Evolutionary conservation across 192 early-diverging fungal genomes (phyloP), one percentile per base, ranked within the genome.

Genomic region (Mortierella hygrophila): DNA sequence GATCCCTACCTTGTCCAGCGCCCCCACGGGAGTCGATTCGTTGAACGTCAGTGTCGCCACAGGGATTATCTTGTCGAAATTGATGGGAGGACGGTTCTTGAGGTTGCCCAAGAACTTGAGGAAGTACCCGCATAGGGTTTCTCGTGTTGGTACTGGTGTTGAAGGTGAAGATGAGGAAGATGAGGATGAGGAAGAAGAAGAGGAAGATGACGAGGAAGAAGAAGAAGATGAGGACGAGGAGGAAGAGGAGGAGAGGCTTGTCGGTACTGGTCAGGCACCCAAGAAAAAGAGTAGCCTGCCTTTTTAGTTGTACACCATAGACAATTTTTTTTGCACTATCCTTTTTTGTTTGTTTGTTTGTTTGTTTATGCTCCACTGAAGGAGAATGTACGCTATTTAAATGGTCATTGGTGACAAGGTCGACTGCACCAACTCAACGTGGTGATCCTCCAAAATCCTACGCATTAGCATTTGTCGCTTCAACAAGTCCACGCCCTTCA

Each of bases 1-100:
- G 40, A 90, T 96, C 46, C 89, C 90, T 29, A 68, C 72, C 8
- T 63, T 78, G 42, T 72, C 57, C 11, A 37, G 60, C 3, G 77
- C 68, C 13, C 65, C 37, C 10, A 83, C 82, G 4, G 86, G 76
- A 3, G 82, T 90, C 13, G 89, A 87, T 60, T 90, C 89, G 0
- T 77, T 91, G 71, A 91, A 91, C 49, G 90, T 91, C 46, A 88
- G 89, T 57, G 85, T 89, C 15, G 88, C 88, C 52, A 74, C 79
- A 15, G 88, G 91, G 44, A 79, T 89, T 42, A 85, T 89, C 38
- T 37, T 89, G 32, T 81, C 88, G 3, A 83, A 88, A 32, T 44
- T 88, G 75, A 83, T 88, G 81, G 87, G 87, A 29, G 81, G 82
- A 18, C 84, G 84, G 16, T 86, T 86, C 72, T 70, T 78, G 57